Percentiles rank a stretch among this genome's conserved stretches.
phyloP scores from a whole-genome alignment of 805 yeast genomes.

The Ogataea zsoltii region DNA sequence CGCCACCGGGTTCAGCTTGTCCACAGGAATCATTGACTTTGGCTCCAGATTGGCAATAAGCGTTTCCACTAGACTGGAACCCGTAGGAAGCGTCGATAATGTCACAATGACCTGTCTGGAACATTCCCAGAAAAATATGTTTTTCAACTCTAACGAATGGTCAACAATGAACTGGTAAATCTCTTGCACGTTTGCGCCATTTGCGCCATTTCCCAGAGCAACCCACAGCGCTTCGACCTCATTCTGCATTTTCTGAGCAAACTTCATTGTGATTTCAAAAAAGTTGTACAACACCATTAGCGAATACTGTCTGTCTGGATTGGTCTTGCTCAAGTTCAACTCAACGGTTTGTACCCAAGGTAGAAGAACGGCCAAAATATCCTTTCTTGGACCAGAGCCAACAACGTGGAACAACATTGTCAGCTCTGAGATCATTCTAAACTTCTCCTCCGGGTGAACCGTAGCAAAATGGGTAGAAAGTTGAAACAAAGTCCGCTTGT shows the following conservation, averaged over 20 bases:
- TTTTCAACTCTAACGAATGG: slow-evolving; percentile 68
- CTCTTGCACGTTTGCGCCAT: slow-evolving; percentile 65
- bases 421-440: slow-evolving; percentile 67
- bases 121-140: slow-evolving; percentile 71
- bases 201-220: slow-evolving; percentile 79
- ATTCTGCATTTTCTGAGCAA: slow-evolving; percentile 70
- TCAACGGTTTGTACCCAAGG: slow-evolving; percentile 94
- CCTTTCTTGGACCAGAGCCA: slow-evolving; percentile 62
- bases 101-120: slow-evolving; percentile 82
- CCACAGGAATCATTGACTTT: slow-evolving; percentile 77
- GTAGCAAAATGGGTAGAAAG: slow-evolving; percentile 73
- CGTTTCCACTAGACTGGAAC: slow-evolving; percentile 57
- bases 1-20: slow-evolving; percentile 11
- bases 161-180: slow-evolving; percentile 70
- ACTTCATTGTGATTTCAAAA: slow-evolving; percentile 80
- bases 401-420: slow-evolving; percentile 68
- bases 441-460: slow-evolving; percentile 57
- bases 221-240: slow-evolving; percentile 97
- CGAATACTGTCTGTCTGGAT: slow-evolving; percentile 40
- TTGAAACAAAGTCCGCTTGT: slow-evolving; percentile 81
- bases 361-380: slow-evolving; percentile 72
- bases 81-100: slow-evolving; percentile 54
- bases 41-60: slow-evolving; percentile 77
- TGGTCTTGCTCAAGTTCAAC: slow-evolving; percentile 41
- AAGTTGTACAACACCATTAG: slow-evolving; percentile 78